Base-by-base conservation (phyloP, 1,284 basidiomycete species). In the Megacollybia platyphylla region DNA sequence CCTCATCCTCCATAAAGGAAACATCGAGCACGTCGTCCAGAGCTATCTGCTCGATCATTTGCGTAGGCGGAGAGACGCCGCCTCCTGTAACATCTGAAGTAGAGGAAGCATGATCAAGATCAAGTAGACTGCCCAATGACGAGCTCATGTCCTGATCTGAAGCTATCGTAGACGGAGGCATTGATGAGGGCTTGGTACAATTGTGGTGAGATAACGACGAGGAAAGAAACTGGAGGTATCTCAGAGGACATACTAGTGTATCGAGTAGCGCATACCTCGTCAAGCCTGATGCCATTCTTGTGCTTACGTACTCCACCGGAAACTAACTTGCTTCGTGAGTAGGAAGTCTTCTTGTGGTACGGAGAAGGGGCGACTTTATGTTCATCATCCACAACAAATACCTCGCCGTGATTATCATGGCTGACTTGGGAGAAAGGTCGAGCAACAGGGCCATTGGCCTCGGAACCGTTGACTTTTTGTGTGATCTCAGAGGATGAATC, bases 21-120 rank as follows among this genome's bases (percentile, higher is more conserved):
- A 77, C 64, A 46, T 88, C 81, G 29, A 88, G 65, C n/a, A 88
- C 83, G 50, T 88, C 84, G 51, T 85, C 75, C n/a, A 87, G 67
- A 42, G 67, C 64, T 37, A 77, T 71, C 5, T 34, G 31, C 61
- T 76, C 70, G 40, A 87, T 79, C 7, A 73, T 63, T 45, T 75
- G 69, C n/a, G 70, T 58, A 35, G 63, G 62, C 11, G 57, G 58
- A 43, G 61, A 55, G 20, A 48, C 48, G 13, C 62, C 20, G 5
- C 20, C 20, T 24, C 20, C 20, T 5, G 20, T 62, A 38, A 64
- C 63, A 40, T 62, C 60, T 7, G 58, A 52, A 27, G 54, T 49
- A 27, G 56, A 53, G 20, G 56, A 49, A 36, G 43, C 46, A 26
- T 51, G 36, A 28, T 49, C 46, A 24, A 24, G 20, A 24, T 24